Evolutionary conservation across 441 rosid genomes (phyloP), one percentile per base, ranked within the genome.

Genomic region (Erodium texanum): DNA sequence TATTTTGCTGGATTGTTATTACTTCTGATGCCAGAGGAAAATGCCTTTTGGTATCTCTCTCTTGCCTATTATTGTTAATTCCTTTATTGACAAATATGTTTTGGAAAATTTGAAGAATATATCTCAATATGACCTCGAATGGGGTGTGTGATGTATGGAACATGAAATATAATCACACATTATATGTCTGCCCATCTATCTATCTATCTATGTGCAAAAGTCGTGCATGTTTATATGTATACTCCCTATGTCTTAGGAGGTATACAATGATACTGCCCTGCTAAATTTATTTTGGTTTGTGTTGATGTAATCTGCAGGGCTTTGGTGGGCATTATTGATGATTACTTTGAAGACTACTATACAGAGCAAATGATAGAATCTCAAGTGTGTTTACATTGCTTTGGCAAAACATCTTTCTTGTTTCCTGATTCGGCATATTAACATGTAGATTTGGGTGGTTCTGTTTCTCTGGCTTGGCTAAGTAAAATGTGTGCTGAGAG

Each of bases 1-100:
- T 92, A 90, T 82, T 95, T 95, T 83, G 97, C 99, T 73, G 98
- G 98, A 34, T 83, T 95, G 71, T 85, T 95, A 66, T 91, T 95
- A 65, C 93, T 95, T 80, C 82, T 95, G 85, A 95, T 95, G 99
- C 93, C 99, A 0, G 99, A 95, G 83, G 99, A 95, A 83, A 95
- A 92, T 87, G 99, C 98, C 62, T 95, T 95, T 82, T 95, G 99
- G 98, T 94, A 82, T 45, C 82, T 82, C 45, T 71, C 64, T 52
- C 59, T 20, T 11, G n/a, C 43, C 63, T 29, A 20, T 10, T 20
- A 19, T 68, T 11, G 22, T 54, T 11, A 16, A 18, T 54, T 54
- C 23, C 61, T 54, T 16, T 19, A 16, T 54, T 54, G 23, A 18
- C 12, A 54, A 54, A 54, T 19, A 54, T 54, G 61, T 24, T 54